Evolutionary conservation across 2,329 filamentous ascomycete genomes (phyloP).

Genomic region (Xylariaceae sp.): DNA sequence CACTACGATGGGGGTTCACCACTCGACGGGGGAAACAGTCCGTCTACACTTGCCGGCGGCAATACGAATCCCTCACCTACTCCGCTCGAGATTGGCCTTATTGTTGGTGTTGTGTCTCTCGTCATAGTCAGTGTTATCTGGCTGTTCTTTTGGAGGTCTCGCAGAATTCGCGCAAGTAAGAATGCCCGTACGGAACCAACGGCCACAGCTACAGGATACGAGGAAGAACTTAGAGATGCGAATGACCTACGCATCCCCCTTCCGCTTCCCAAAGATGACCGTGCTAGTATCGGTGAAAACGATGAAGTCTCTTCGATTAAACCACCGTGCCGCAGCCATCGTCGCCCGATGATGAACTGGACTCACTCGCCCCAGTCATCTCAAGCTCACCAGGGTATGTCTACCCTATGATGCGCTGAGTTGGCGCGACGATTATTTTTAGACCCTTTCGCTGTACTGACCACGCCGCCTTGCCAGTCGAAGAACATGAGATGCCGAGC

Average conservation of each 20-base stretch:
- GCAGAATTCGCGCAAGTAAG: conserved; percentile 30
- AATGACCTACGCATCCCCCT: conserved; percentile 19
- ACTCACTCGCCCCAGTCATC: conserved; percentile 24
- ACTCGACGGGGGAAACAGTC: conserved; percentile 34
- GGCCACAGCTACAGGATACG: not conserved
- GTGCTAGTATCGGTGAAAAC: conserved; percentile 25
- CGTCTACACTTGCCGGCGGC: conserved; percentile 27
- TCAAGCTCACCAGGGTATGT: conserved; percentile 25
- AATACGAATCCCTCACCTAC: conserved; percentile 24
- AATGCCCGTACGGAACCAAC: conserved; percentile 3
- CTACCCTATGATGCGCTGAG: no score
- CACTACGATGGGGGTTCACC: conserved; percentile 37
- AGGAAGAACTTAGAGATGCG: conserved; percentile 21
- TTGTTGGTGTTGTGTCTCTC: conserved; percentile 33
- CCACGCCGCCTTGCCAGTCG: not conserved
- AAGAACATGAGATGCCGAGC: conserved; percentile 1
- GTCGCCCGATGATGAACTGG: conserved; percentile 20
- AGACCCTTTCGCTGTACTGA: no score
- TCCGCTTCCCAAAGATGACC: conserved; percentile 31
- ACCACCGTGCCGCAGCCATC: conserved; percentile 15
- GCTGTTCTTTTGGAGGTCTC: conserved; percentile 39
- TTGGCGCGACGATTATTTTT: no score
- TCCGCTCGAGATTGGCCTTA: conserved; percentile 38
- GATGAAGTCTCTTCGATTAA: conserved; percentile 31
- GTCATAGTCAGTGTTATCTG: conserved; percentile 33